Conservation (phyloP, 768 basidiomycete species). For the Pilatotrama ljubarskyi region DNA sequence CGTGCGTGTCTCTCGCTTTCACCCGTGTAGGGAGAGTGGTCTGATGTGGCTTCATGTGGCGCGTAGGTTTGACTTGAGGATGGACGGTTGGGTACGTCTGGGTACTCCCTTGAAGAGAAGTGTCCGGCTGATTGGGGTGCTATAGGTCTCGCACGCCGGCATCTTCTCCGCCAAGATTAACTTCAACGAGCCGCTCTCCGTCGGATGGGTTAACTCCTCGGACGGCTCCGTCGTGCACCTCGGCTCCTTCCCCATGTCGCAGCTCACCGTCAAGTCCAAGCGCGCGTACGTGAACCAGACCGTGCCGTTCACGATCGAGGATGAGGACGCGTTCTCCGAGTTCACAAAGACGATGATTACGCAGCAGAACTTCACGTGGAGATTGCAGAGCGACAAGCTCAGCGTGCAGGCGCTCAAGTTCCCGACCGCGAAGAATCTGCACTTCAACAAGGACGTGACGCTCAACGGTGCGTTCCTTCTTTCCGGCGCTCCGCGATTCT, state of each 20-base stretch:
- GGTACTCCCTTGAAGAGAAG: no score
- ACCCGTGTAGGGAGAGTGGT: not conserved
- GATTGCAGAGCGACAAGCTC: slow-evolving; percentile 54
- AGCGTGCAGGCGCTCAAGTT: slow-evolving; percentile 67
- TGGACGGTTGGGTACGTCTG: slow-evolving; percentile 53
- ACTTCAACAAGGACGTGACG: slow-evolving; percentile 60
- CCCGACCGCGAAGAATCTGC: slow-evolving; percentile 63
- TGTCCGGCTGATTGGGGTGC: not conserved
- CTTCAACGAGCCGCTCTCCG: slow-evolving; percentile 57
- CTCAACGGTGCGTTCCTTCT: slow-evolving; percentile 45
- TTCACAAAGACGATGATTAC: slow-evolving; percentile 70
- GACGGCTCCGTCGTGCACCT: slow-evolving; percentile 44
- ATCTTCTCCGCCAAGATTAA: slow-evolving; percentile 61
- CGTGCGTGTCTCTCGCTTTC: slow-evolving; percentile 42
- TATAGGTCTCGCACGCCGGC: slow-evolving; percentile 65
- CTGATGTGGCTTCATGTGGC: not conserved
- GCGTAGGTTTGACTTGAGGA: slow-evolving; percentile 49
- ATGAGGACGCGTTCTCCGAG: slow-evolving; percentile 57
- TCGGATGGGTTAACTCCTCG: slow-evolving; percentile 57
- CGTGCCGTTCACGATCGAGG: slow-evolving; percentile 54
- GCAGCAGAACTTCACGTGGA: slow-evolving; percentile 67
- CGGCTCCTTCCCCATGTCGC: slow-evolving; percentile 53
- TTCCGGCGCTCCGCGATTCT: not conserved
- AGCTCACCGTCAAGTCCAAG: slow-evolving; percentile 51
- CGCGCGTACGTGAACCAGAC: slow-evolving; percentile 64